Evolutionary conservation across 2,329 filamentous ascomycete genomes (phyloP).

Genomic region (Fusarium torreyae): DNA sequence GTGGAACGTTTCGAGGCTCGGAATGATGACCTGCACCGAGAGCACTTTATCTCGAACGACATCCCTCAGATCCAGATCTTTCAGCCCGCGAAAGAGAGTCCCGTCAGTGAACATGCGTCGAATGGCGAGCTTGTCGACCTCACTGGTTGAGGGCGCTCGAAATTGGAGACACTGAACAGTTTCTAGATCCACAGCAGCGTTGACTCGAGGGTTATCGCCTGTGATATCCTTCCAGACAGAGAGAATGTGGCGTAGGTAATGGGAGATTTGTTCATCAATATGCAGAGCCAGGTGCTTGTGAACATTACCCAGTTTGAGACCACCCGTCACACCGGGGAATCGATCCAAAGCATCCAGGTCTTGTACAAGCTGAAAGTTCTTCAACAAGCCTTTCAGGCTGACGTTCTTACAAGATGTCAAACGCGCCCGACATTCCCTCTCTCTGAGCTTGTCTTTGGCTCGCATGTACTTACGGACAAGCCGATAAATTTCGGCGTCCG

Average conservation of each 20-base stretch:
- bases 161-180: slow-evolving; percentile 7
- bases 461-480: slow-evolving; percentile 2
- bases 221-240: slow-evolving; percentile 5
- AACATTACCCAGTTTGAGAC: slow-evolving; percentile 3
- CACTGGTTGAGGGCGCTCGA: slow-evolving; percentile 1
- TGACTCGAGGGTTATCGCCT: not conserved
- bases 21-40: slow-evolving; percentile 12
- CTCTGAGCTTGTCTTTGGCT: not conserved
- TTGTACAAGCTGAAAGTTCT: not conserved
- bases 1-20: slow-evolving; percentile 10
- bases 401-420: too few species aligned
- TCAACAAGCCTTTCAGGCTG: slow-evolving; percentile 5
- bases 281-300: slow-evolving; percentile 12
- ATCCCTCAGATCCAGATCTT: slow-evolving; percentile 2
- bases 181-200: slow-evolving; percentile 2
- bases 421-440: too few species aligned
- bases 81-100: not conserved
- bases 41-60: not conserved
- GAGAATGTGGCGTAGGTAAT: not conserved
- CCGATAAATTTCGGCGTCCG: slow-evolving; percentile 8
- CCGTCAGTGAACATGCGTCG: slow-evolving; percentile 6
- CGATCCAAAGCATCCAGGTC: slow-evolving; percentile 2
- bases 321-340: not conserved
- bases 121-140: not conserved
- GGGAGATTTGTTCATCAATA: slow-evolving; percentile 10